Percentiles rank a stretch among this genome's conserved stretches.
phyloP scores from a whole-genome alignment of 768 basidiomycete species.

The Gyrodon lividus region DNA sequence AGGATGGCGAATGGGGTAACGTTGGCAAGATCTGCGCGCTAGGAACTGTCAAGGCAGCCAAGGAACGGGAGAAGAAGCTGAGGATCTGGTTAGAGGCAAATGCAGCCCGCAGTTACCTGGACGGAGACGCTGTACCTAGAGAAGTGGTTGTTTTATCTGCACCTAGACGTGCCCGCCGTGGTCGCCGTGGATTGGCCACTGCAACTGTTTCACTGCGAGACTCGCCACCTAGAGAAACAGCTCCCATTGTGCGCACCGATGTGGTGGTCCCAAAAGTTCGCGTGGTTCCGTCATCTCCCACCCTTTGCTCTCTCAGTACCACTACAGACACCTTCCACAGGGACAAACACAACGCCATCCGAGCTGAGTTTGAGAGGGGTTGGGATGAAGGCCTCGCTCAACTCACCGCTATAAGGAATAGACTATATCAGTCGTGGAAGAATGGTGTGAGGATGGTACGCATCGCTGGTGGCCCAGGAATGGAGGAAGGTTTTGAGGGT shows the following conservation, averaged over 20 bases:
- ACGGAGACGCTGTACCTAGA: background rate
- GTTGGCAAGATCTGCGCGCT: constrained; percentile 64
- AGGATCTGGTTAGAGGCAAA: constrained; percentile 47
- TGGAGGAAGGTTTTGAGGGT: constrained; percentile 34
- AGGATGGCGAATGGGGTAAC: constrained; percentile 55
- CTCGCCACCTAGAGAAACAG: constrained; percentile 17
- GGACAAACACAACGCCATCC: constrained; percentile 41
- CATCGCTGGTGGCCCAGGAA: constrained; percentile 30
- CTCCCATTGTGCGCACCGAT: constrained; percentile 10
- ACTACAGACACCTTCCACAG: constrained; percentile 31
- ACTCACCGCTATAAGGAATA: constrained; percentile 46
- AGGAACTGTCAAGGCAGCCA: constrained; percentile 57
- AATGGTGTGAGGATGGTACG: constrained; percentile 47
- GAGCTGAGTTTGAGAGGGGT: constrained; percentile 55
- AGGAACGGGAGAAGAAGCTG: constrained; percentile 64
- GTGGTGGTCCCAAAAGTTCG: constrained; percentile 43
- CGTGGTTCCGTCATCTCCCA: constrained; percentile 55
- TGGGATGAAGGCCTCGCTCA: constrained; percentile 61
- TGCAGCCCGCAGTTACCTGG: constrained; percentile 3
- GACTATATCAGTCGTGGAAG: constrained; percentile 45
- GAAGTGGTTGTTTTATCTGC: constrained; percentile 7
- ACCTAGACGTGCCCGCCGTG: constrained; percentile 36
- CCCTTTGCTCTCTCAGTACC: constrained; percentile 48
- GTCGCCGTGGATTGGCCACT: constrained; percentile 62
- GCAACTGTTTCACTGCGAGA: constrained; percentile 62